Base-by-base conservation (phyloP, 805 yeast genomes). In the Spathaspora boniae region DNA sequence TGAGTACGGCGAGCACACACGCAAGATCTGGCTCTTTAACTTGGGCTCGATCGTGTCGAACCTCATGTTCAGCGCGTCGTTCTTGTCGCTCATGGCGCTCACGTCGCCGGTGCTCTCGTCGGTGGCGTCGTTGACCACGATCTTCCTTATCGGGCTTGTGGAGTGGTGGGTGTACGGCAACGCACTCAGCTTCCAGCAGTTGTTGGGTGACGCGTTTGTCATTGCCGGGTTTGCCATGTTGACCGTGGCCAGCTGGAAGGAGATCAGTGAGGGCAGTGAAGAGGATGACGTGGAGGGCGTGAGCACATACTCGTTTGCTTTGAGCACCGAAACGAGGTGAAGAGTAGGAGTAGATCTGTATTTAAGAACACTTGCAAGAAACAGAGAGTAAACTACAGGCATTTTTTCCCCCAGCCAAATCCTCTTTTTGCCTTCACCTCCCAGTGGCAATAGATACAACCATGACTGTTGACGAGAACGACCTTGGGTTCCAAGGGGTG, bases 41-140 rank as follows among this genome's bases (percentile, higher is more conserved):
- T 8, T 55, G 1, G 55, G 75, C 2, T 82, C 91, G 1, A 64
- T 82, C 1, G 40, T 75, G 1, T 71, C 83, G 12, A 87, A 87
- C 53, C 61, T 85, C 44, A 46, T 74, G 1, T 86, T 84, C 54
- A 80, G 86, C 24, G 80, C 82, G 6, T 67, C 83, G 21, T 86
- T 87, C 46, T 66, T 86, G 40, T 72, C 87, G 2, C 62, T 86
- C 44, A 84, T 86, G 84, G 80, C 95, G 0, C 69, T 86, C 37
- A 86, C 96, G 0, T 80, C 85, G 3, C 96, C 96, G 0, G 95
- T 87, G 2, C 63, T 87, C 28, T 82, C 93, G 2, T 76, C 85
- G 0, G 81, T 76, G 16, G 60, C 82, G 22, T 75, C 87, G 0
- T 62, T 86, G 39, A 68, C 86, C 32, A 85, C 95, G 0, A 87